Evolutionary conservation across 768 basidiomycete species (phyloP), one percentile per base, ranked within the genome.

Genomic region (Fomitopsis serialis): DNA sequence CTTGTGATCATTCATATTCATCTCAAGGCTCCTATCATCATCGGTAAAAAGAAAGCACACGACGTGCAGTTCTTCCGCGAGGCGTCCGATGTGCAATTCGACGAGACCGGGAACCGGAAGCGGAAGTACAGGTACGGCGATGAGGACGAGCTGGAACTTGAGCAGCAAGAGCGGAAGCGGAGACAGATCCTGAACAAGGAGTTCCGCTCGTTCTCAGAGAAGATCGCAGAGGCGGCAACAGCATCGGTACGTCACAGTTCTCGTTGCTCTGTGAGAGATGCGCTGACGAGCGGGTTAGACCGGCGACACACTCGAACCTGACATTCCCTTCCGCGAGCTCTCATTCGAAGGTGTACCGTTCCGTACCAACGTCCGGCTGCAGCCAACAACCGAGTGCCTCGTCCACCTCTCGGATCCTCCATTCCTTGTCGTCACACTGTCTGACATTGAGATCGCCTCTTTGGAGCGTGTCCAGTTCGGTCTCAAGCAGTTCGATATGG

Each of bases 61-160:
- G 97, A 99, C 68, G 83, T 98, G 6, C 97, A 98, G 81, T 98
- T 99, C 70, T 94, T 90, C 75, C 89, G 96, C 9, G 97, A 98
- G 72, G 96, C 95, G 7, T 91, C 92, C 0, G 97, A 99, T 60
- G 91, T 96, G 25, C 91, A 95, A 58, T 98, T 98, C 64, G 97
- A 99, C 63, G 97, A 99, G 70, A 98, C 97, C 1, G 97, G 97
- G n/a, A 98, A 98, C 63, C 82, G 95, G 61, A 98, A 98, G 70
- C 83, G 96, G 51, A 94, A 97, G 69, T 90, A 94, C 62, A 83
- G 96, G 52, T 98, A 98, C 63, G 94, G 94, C 25, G 97, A 98
- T 64, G 97, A 99, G 68, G 97, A 99, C 66, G 97, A 98, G 71
- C 94, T 98, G 56, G 95, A 98, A 74, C 89, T 96, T 74, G 97